Evolutionary conservation across 2,329 filamentous ascomycete genomes (phyloP), one percentile per base, ranked within the genome.

Genomic region (Bipolaris cookei): DNA sequence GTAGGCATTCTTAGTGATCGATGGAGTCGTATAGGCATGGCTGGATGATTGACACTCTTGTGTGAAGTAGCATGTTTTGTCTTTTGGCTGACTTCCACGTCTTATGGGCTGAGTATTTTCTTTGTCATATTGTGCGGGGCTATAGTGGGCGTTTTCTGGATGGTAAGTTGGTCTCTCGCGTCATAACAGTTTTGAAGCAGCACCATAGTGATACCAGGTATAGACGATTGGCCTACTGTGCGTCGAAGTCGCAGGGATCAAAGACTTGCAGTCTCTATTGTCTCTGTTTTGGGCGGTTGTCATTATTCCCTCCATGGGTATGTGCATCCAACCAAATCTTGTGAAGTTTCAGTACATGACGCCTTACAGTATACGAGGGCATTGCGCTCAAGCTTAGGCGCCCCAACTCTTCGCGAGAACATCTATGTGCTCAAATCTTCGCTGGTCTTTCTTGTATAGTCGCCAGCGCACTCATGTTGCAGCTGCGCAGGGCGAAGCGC

Each of bases 1-100:
- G 77, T 82, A 34, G 81, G 82, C 0, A 57, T 80, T 14, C 52
- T 78, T 3, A 81, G 79, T 58, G 82, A 84, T 69, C 58, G 72
- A 13, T 79, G 72, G 62, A 78, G 79, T 11, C 67, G 80, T 7
- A 77, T 82, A 44, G 70, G 79, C 43, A 73, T 76, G 4, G 79
- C 81, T 6, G 77, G 73, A 3, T 28, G 65, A 4, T 58, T 79
- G 11, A 82, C 79, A 0, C 66, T 80, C 8, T 28, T 58, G 47
- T 76, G n/a, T 77, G 77, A 46, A 71, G 71, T 20, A 11, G 83
- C 6, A 50, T 70, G 4, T 68, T 75, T 39, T 79, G 80, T 72
- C 0, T 70, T 83, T 20, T 84, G 82, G 82, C 69, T 82, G 1
- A 79, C 79, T 3, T 77, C 79, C 3, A 73, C 66, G 2, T 74